Conservation (phyloP, 768 basidiomycete species). For the Leccinum sublutescens region DNA sequence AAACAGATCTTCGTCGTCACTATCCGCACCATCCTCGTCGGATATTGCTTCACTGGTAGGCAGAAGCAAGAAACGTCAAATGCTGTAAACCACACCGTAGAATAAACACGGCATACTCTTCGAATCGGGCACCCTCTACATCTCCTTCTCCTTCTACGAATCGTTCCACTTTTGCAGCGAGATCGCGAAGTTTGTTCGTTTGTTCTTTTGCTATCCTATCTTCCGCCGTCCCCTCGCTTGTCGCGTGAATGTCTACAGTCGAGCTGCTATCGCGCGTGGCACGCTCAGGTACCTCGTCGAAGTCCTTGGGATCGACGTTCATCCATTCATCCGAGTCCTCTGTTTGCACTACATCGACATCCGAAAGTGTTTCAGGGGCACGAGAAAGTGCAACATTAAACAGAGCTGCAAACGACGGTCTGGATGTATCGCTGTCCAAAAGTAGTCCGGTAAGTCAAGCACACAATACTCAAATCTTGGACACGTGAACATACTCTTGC, state of each 20-base stretch:
- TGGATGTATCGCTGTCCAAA: slow-evolving; percentile 48
- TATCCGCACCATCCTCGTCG: slow-evolving; percentile 50
- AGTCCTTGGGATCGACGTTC: slow-evolving; percentile 68
- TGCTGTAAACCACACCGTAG: not conserved
- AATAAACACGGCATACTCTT: slow-evolving; percentile 62
- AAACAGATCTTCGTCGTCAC: slow-evolving; percentile 34
- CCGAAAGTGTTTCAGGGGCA: slow-evolving; percentile 31
- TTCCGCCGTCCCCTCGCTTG: slow-evolving; percentile 29
- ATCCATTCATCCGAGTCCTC: slow-evolving; percentile 88
- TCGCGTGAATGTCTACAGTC: slow-evolving; percentile 34
- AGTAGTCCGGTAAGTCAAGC: slow-evolving; percentile 3
- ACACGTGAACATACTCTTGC: slow-evolving; percentile 56
- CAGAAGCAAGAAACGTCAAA: slow-evolving; percentile 1
- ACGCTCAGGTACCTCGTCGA: slow-evolving; percentile 69
- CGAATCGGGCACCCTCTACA: slow-evolving; percentile 83
- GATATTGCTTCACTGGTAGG: slow-evolving; percentile 60
- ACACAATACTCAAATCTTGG: not conserved
- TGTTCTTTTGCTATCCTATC: slow-evolving; percentile 60
- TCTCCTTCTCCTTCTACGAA: slow-evolving; percentile 92
- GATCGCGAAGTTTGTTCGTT: slow-evolving; percentile 63
- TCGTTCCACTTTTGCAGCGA: slow-evolving; percentile 83
- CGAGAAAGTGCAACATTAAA: slow-evolving; percentile 63
- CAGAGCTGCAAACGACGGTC: slow-evolving; percentile 73
- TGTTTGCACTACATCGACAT: slow-evolving; percentile 20
- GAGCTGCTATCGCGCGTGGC: slow-evolving; percentile 26